These are phyloP conservation scores for Suhomyces kilbournensis DNA, from an alignment of 805 yeast species.

Conservation along the genomic window DNA sequence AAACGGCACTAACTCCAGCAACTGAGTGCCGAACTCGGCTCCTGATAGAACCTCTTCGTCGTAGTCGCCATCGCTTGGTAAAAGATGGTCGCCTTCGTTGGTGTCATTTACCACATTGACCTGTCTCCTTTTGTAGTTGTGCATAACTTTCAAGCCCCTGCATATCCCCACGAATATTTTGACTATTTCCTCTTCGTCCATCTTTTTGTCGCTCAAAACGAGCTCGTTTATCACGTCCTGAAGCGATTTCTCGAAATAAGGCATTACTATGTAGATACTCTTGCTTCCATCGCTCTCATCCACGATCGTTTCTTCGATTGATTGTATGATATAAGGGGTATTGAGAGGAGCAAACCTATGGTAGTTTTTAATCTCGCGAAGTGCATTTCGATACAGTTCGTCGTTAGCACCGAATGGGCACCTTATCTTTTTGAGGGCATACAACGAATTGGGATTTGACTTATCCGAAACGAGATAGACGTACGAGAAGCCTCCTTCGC, in stretches of 20 bases:
- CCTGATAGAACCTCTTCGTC: constrained; percentile 27
- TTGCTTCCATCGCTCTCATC: constrained; percentile 79
- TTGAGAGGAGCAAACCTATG: constrained; percentile 56
- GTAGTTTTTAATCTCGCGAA: constrained; percentile 75
- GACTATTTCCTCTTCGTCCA: constrained; percentile 64
- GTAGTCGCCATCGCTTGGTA: constrained; percentile 14
- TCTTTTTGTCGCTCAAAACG: constrained; percentile 49
- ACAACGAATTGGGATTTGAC: constrained; percentile 43
- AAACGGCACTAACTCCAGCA: constrained; percentile 59
- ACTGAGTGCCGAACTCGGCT: constrained; percentile 40
- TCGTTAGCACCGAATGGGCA: constrained; percentile 85
- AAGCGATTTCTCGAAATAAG: constrained; percentile 67
- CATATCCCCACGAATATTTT: constrained; percentile 65
- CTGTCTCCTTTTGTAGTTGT: constrained; percentile 46
- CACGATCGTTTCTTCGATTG: constrained; percentile 67
- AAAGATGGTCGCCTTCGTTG: constrained; percentile 24
- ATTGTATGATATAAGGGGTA: constrained; percentile 62
- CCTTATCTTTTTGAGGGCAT: constrained; percentile 80
- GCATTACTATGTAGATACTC: constrained; percentile 74
- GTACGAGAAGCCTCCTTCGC: constrained; percentile 88
- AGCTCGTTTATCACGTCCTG: constrained; percentile 75
- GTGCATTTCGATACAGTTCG: constrained; percentile 55
- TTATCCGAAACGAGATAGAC: constrained; percentile 69
- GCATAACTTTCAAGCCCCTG: constrained; percentile 75
- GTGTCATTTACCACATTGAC: constrained; percentile 8